Percentiles rank a stretch among this genome's conserved stretches.
phyloP scores from a whole-genome alignment of 345 rosid genomes.

The Turnera subulata region DNA sequence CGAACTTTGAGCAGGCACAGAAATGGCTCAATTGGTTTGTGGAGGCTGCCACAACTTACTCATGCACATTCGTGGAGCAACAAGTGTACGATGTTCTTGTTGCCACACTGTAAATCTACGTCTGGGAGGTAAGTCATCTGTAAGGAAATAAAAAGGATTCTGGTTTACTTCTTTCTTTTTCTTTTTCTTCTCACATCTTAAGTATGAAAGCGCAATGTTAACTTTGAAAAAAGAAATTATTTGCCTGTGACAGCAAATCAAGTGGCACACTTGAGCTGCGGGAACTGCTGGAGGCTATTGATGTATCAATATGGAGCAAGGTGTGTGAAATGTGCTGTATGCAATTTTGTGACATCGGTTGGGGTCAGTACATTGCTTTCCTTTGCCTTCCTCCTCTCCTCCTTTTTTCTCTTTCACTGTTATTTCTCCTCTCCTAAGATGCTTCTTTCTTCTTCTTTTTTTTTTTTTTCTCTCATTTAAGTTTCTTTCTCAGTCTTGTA shows the following conservation, averaged over 20 bases:
- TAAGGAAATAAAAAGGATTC: background rate
- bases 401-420: no score
- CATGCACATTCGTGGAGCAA: slow-evolving; percentile 97
- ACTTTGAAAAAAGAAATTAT: background rate
- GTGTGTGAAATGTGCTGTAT: slow-evolving; percentile 94
- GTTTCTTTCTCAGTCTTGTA: no score
- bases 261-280: slow-evolving; percentile 90
- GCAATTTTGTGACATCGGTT: slow-evolving; percentile 81
- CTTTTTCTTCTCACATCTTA: no score
- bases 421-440: no score
- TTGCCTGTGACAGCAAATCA: slow-evolving; percentile 64
- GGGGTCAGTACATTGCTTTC: slow-evolving; percentile 44
- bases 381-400: no score
- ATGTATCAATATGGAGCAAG: slow-evolving; percentile 97
- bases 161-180: no score
- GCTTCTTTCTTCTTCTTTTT: no score
- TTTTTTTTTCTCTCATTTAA: no score
- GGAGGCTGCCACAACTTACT: slow-evolving; percentile 97
- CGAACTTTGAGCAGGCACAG: slow-evolving; percentile 58
- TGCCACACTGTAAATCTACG: slow-evolving; percentile 95
- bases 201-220: no score
- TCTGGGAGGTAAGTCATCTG: slow-evolving; percentile 52
- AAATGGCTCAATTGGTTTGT: slow-evolving; percentile 96
- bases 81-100: slow-evolving; percentile 96
- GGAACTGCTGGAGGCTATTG: slow-evolving; percentile 87